Base-by-base conservation (phyloP, 352 stramenopile genomes). In the Vaucheria bursata region DNA sequence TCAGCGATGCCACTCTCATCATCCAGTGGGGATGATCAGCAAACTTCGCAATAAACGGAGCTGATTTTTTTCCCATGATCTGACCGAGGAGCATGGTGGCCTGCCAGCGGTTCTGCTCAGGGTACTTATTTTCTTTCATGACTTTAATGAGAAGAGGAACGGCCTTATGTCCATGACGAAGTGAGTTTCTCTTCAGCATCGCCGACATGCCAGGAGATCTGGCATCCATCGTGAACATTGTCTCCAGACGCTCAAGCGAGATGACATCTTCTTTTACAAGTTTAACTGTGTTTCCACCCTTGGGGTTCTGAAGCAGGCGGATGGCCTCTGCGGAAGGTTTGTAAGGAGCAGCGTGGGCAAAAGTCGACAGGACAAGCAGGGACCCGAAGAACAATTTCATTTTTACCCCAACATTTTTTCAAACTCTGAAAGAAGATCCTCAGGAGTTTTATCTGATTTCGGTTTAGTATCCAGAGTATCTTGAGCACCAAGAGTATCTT, bases 361-460 rank as follows among this genome's bases (percentile, higher is more conserved):
- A 18, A 59, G 18, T 59, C 12, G 45, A 59, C 12, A 59, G 45
- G 25, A 59, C 12, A 59, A 25, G 12, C 12, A 59, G 25, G 18
- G 12, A 18, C 25, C 18, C 12, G 25, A 59, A 18, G 45, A 59
- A 18, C 25, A 18, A 25, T 18, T 18, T 18, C 45, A 59, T 59
- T 18, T 18, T 59, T 59, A 59, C 45, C 45, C 45, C 45, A 59
- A 59, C 45, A 59, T 59, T 25, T 59, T 59, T 59, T 59, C 45
- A 25, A 59, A 59, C 25, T 59, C 45, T 18, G 12, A 18, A 25
- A 59, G 45, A 59, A 59, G 45, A 59, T 59, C 45, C 45, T 59
- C 45, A 59, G 45, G 45, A 59, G 45, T 59, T 59, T 59, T 59
- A n/a, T n/a, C n/a, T n/a, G n/a, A n/a, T n/a, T n/a, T n/a, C n/a